Evolutionary conservation across 2,329 filamentous ascomycete species (phyloP).

Genomic region (Penicillium hordei): DNA sequence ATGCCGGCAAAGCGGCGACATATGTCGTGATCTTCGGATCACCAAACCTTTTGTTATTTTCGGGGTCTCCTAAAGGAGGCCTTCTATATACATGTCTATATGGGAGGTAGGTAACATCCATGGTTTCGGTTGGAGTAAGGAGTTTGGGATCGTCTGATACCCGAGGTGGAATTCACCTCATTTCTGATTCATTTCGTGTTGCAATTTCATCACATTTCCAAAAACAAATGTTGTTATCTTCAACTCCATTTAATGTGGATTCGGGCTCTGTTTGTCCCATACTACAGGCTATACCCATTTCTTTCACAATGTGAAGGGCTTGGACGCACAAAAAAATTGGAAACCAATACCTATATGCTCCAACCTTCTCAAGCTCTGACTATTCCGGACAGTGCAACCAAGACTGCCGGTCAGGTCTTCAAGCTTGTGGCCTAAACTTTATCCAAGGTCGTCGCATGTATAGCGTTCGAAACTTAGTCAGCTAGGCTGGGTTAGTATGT

Average conservation of each 20-base stretch:
- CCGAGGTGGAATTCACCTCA: conserved; percentile 4
- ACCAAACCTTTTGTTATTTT: neutral
- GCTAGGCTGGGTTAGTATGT: neutral
- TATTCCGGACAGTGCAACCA: neutral
- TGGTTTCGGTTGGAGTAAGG: neutral
- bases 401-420: neutral
- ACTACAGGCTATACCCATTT: neutral
- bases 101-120: neutral
- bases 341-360: neutral
- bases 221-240: neutral
- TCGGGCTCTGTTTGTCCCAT: neutral
- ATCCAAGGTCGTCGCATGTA: neutral
- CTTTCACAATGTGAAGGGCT: neutral
- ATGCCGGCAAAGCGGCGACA: conserved; percentile 35
- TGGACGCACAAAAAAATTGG: neutral
- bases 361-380: neutral
- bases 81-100: neutral
- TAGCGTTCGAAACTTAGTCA: neutral
- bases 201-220: neutral
- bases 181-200: neutral
- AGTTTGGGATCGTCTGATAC: neutral
- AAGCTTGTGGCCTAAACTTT: neutral
- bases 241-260: neutral
- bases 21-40: conserved; percentile 16
- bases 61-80: neutral